Conservation (phyloP, 2,329 filamentous ascomycete genomes). For the Aspergillus calidoustus region DNA sequence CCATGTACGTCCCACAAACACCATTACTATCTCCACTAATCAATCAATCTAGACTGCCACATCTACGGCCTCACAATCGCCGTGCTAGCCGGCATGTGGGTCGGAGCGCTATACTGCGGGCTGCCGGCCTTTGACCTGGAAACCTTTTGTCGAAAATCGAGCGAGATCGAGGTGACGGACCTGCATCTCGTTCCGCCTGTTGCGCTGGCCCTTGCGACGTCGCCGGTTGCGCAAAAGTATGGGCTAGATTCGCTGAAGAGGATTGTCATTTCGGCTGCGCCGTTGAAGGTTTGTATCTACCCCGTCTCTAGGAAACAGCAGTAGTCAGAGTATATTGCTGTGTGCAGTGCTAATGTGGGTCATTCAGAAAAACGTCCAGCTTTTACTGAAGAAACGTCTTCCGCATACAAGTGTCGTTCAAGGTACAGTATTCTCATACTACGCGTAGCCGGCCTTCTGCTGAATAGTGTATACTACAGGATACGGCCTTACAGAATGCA, state of each 20-base stretch:
- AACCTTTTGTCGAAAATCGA: conserved; percentile 23
- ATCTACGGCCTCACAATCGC: conserved; percentile 23
- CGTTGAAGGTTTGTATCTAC: conserved; percentile 22
- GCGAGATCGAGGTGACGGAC: conserved; percentile 26
- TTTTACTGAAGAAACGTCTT: conserved; percentile 23
- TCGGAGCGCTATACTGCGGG: conserved; percentile 20
- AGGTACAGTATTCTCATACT: conserved; percentile 11
- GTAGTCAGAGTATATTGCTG: too few relatives aligned
- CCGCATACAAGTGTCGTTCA: conserved; percentile 24
- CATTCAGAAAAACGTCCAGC: conserved; percentile 20
- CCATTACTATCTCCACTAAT: too few relatives aligned
- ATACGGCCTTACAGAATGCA: conserved; percentile 26
- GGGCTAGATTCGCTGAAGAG: conserved; percentile 21
- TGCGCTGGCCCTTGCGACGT: conserved; percentile 19
- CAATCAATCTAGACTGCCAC: conserved; percentile 22
- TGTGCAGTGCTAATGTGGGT: too few relatives aligned
- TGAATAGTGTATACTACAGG: conserved; percentile 10
- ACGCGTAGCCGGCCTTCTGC: neutral
- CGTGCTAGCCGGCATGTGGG: conserved; percentile 27
- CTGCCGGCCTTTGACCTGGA: conserved; percentile 25
- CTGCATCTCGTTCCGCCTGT: conserved; percentile 29
- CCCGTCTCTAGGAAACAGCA: neutral
- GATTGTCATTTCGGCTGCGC: conserved; percentile 27
- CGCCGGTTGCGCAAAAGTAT: conserved; percentile 21
- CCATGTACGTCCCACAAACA: neutral